phyloP scores from a whole-genome alignment of 805 yeast species.

The Wickerhamomyces xylosicus region DNA sequence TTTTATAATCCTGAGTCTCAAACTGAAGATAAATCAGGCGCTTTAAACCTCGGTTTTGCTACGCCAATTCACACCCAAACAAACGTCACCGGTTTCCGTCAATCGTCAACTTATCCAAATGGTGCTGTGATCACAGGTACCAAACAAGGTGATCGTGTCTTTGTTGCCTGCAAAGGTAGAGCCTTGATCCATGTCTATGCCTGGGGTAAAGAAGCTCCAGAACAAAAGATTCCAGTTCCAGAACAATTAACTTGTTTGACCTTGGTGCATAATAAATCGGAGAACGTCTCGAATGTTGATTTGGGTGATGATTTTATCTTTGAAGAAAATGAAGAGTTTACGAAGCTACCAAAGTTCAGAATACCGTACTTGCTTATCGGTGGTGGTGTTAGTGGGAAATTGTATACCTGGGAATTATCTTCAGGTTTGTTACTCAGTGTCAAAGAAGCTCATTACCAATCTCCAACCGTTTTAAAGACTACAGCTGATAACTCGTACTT shows the following conservation, averaged over 20 bases:
- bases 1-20: constrained; percentile 36
- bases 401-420: constrained; percentile 77
- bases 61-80: constrained; percentile 33
- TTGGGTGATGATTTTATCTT: constrained; percentile 11
- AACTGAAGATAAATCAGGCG: constrained; percentile 33
- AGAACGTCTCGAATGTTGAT: constrained; percentile 14
- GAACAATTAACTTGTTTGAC: constrained; percentile 58
- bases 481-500: constrained; percentile 55
- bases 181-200: constrained; percentile 69
- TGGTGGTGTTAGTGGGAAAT: constrained; percentile 63
- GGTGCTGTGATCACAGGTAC: constrained; percentile 43
- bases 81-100: constrained; percentile 32
- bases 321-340: constrained; percentile 13
- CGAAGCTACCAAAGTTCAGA: constrained; percentile 29
- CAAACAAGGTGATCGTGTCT: constrained; percentile 23
- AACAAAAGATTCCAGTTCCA: constrained; percentile 77
- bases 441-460: constrained; percentile 79
- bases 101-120: constrained; percentile 34
- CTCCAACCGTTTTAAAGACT: constrained; percentile 48
- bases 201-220: constrained; percentile 59
- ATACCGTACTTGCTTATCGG: constrained; percentile 62
- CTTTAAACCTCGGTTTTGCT: constrained; percentile 30
- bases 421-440: constrained; percentile 69
- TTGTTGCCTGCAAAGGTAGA: constrained; percentile 58
- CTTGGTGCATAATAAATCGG: constrained; percentile 23